Evolutionary conservation across 164 flowering plant species (phyloP).

Genomic region (Santalum album): DNA sequence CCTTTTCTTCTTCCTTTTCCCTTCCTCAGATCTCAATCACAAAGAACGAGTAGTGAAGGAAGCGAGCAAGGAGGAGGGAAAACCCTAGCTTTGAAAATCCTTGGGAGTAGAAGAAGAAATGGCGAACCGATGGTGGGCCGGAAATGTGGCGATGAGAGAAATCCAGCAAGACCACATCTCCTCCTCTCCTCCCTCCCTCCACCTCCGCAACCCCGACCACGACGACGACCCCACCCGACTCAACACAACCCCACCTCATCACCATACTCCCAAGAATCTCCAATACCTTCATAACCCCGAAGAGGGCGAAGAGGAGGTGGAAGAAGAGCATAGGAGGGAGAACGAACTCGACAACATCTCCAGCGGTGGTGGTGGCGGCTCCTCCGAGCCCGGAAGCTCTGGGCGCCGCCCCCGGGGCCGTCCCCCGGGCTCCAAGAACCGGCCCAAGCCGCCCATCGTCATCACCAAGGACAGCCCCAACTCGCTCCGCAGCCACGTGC

Average conservation of each 20-base stretch:
- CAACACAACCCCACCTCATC: conserved; percentile 20
- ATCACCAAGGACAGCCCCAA: conserved; percentile 76
- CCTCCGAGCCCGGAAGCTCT: conserved; percentile 26
- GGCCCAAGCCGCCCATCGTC: conserved; percentile 67
- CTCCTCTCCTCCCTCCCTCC: conserved; percentile 38
- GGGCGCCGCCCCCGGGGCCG: conserved; percentile 68
- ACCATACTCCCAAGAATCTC: conserved; percentile 8
- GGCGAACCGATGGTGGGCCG: conserved; percentile 88
- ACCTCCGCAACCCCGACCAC: conserved; percentile 34
- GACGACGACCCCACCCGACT: conserved; percentile 21
- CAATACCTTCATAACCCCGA: too few relatives aligned
- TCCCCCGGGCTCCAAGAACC: conserved; percentile 86
- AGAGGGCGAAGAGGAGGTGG: conserved; percentile 7
- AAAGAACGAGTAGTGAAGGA: too few relatives aligned
- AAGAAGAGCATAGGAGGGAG: conserved; percentile 27
- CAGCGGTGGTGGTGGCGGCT: conserved; percentile 15
- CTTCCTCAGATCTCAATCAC: too few relatives aligned
- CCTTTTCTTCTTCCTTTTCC: too few relatives aligned
- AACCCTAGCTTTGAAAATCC: neutral
- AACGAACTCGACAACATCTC: conserved; percentile 27
- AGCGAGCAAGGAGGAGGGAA: neutral
- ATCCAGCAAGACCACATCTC: conserved; percentile 22
- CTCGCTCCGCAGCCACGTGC: conserved; percentile 62
- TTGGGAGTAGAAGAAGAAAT: conserved; percentile 18
- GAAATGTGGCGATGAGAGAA: conserved; percentile 54